Evolutionary conservation across 2,329 filamentous ascomycete species (phyloP).

Genomic region (Gyromitra esculenta): DNA sequence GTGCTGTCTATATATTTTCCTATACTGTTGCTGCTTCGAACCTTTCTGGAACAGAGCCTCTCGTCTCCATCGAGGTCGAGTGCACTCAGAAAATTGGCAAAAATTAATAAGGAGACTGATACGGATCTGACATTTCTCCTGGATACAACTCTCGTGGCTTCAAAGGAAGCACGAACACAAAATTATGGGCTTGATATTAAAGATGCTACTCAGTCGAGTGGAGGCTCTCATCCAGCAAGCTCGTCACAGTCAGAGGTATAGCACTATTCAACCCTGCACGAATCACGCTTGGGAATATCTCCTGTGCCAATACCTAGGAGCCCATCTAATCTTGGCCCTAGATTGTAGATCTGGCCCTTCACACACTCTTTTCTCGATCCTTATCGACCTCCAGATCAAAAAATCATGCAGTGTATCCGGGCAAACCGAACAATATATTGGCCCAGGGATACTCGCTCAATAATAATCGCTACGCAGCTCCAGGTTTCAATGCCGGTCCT

Average conservation of each 20-base stretch:
- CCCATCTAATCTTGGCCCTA: slow-evolving; percentile 59
- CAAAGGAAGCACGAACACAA: slow-evolving; percentile 59
- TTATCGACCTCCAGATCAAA: slow-evolving; percentile 34
- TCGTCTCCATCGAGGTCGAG: slow-evolving; percentile 33
- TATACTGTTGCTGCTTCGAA: slow-evolving; percentile 72
- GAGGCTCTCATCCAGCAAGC: slow-evolving; percentile 56
- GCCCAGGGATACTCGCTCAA: slow-evolving; percentile 75
- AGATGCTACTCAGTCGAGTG: slow-evolving; percentile 51
- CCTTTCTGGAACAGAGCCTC: slow-evolving; percentile 66
- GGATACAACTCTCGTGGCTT: slow-evolving; percentile 75
- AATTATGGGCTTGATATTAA: slow-evolving; percentile 43
- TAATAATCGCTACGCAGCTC: slow-evolving; percentile 33
- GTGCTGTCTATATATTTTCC: slow-evolving; percentile 76
- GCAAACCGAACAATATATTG: slow-evolving; percentile 62
- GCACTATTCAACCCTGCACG: slow-evolving; percentile 30
- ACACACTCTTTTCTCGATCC: slow-evolving; percentile 53
- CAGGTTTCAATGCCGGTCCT: slow-evolving; percentile 53
- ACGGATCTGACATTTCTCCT: slow-evolving; percentile 68
- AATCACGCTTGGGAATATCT: slow-evolving; percentile 31
- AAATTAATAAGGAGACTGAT: slow-evolving; percentile 41
- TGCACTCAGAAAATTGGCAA: slow-evolving; percentile 28
- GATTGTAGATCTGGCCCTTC: slow-evolving; percentile 74
- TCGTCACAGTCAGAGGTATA: slow-evolving; percentile 74
- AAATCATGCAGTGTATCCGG: slow-evolving; percentile 42
- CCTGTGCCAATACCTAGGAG: slow-evolving; percentile 21